Evolutionary conservation across 176 grass and related monocot genomes (phyloP).

Genomic region (Triticum urartu): DNA sequence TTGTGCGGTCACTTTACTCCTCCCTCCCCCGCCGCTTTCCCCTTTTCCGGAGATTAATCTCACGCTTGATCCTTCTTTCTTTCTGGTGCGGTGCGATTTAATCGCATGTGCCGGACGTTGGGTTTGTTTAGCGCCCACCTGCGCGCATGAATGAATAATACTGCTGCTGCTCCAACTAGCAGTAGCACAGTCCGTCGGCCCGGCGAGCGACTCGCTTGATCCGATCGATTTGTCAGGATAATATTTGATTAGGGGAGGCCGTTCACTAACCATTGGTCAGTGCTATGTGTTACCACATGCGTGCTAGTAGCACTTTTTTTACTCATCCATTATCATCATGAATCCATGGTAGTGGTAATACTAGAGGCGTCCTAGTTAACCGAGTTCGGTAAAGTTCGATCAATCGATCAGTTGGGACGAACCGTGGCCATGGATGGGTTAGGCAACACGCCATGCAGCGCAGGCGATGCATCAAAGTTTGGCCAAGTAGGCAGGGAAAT

Average conservation of each 20-base stretch:
- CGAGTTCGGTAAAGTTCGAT: conserved; percentile 4
- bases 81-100: not conserved
- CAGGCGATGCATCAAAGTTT: not conserved
- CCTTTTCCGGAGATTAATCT: not conserved
- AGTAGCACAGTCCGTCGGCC: too few species aligned
- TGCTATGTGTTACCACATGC: too few species aligned
- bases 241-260: not conserved
- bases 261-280: not conserved
- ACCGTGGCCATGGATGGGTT: conserved; percentile 19
- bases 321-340: too few species aligned
- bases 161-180: too few species aligned
- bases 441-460: not conserved
- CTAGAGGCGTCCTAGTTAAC: not conserved
- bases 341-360: not conserved
- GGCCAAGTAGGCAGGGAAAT: not conserved
- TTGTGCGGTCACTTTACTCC: conserved; percentile 63
- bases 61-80: not conserved
- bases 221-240: not conserved
- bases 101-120: conserved; percentile 25
- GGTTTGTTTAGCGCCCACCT: not conserved
- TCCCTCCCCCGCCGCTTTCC: not conserved
- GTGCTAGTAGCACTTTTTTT: not conserved
- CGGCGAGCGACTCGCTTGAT: not conserved
- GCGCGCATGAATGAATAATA: not conserved
- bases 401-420: not conserved